Conservation (phyloP, 148 eudicot genomes). For the Mesembryanthemum crystallinum region DNA sequence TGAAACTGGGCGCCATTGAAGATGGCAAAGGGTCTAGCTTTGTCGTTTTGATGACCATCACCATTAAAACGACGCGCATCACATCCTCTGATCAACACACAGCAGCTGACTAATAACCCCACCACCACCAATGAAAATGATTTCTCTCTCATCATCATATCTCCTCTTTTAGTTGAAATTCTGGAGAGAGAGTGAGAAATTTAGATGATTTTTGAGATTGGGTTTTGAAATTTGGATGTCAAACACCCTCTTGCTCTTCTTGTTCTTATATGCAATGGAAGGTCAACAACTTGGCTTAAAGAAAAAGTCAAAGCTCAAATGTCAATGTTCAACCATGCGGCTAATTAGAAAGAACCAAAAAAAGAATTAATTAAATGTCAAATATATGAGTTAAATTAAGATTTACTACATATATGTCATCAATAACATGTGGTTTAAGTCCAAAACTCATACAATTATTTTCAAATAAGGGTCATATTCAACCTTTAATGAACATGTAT, state of each 20-base stretch:
- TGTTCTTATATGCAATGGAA: neutral
- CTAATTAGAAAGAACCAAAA: neutral
- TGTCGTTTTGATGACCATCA: neutral
- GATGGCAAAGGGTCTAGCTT: neutral
- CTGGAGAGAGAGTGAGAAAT: neutral
- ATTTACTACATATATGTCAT: too few relatives aligned
- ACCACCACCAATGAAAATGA: neutral
- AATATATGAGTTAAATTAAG: too few relatives aligned
- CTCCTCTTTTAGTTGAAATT: neutral
- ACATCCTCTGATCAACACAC: neutral
- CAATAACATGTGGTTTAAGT: too few relatives aligned
- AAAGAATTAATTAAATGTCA: neutral
- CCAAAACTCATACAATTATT: too few relatives aligned
- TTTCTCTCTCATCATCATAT: neutral
- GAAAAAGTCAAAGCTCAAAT: constrained; percentile 6
- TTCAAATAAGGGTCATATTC: too few relatives aligned
- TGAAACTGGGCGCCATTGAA: constrained; percentile 18
- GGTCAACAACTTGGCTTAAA: constrained; percentile 5
- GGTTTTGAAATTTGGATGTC: neutral
- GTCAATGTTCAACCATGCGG: constrained; percentile 31
- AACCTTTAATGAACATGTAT: too few relatives aligned
- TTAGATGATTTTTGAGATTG: neutral
- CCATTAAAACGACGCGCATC: neutral
- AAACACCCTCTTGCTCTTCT: neutral
- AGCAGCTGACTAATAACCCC: neutral